These are phyloP conservation scores for Fusarium nurragi DNA, from an alignment of 2,329 filamentous ascomycete species.

Conservation along the genomic window DNA sequence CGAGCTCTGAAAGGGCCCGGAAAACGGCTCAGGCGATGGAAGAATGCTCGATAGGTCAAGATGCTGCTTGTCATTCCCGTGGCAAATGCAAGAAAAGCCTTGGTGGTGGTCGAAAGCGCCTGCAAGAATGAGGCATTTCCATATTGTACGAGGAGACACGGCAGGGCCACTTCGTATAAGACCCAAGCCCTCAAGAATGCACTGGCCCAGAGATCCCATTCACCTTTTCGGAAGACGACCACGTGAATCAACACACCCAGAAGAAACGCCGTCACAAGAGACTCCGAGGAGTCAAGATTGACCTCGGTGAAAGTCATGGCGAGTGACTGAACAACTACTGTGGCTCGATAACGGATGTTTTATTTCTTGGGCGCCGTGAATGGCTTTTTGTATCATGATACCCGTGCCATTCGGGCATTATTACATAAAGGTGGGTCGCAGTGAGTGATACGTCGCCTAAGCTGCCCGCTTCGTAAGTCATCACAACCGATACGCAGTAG, in stretches of 20 bases:
- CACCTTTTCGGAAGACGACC: constrained; percentile 3
- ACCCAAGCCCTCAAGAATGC: not conserved
- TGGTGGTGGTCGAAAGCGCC: not conserved
- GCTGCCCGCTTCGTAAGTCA: not conserved
- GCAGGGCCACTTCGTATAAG: not conserved
- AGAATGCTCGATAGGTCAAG: constrained; percentile 12
- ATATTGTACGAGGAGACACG: not conserved
- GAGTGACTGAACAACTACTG: not conserved
- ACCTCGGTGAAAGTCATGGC: not conserved
- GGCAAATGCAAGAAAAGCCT: not conserved
- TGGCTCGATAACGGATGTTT: accelerated
- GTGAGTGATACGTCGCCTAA: not conserved
- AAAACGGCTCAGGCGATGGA: constrained; percentile 22
- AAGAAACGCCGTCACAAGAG: not conserved
- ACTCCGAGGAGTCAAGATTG: not conserved
- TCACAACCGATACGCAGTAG: too few relatives aligned
- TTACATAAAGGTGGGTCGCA: not conserved
- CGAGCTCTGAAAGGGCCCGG: constrained; percentile 26
- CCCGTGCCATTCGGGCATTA: not conserved
- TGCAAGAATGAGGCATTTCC: not conserved
- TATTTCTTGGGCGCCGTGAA: not conserved
- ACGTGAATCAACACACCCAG: not conserved
- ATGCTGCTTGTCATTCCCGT: constrained; percentile 9
- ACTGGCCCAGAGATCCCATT: constrained; percentile 20
- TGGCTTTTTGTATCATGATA: not conserved